Evolutionary conservation across 2,329 filamentous ascomycete species (phyloP), one percentile per base, ranked within the genome.

Genomic region (Cercospora sojina): DNA sequence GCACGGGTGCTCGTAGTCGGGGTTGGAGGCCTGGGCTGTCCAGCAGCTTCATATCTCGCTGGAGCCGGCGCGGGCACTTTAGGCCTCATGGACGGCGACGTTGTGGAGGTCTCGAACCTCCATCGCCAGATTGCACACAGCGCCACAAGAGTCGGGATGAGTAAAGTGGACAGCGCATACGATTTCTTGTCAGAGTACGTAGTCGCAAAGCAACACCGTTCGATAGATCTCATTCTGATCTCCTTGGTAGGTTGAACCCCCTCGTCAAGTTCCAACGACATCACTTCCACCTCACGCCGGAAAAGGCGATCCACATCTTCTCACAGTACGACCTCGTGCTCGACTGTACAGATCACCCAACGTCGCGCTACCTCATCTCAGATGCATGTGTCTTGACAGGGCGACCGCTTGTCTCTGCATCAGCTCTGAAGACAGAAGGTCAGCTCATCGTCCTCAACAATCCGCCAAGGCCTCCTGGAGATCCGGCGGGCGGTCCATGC

Each of bases 291-390:
- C 85, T 97, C 13, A 87, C 86, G 0, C 85, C 92, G 0, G 80
- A 87, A 66, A 91, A 90, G 61, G 91, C 92, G 0, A 79, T 87
- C 6, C 77, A 82, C 0, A 87, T 92, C 47, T 86, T 96, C 64
- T 79, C 82, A 0, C 73, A 82, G 3, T 98, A 96, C 76, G 92
- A 97, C 73, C 72, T 97, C 0, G 87, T 98, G 1, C 87, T 99
- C 12, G 95, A 99, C 78, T 99, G 95, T 77, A 98, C 94, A 9
- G 95, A 99, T 79, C 93, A 94, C 70, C 94, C 95, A 0, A 90
- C 91, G 1, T 91, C 92, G 0, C 91, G 95, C 51, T 98, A 99
- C 77, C 86, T 98, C 55, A 91, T 98, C 70, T 97, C 92, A 0
- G 95, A 99, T 76, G 87, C 91, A 16, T 96, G 92, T 72, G 90